Evolutionary conservation across 2,329 filamentous ascomycete genomes (phyloP), one percentile per base, ranked within the genome.

Genomic region (Fusarium tuaranense): DNA sequence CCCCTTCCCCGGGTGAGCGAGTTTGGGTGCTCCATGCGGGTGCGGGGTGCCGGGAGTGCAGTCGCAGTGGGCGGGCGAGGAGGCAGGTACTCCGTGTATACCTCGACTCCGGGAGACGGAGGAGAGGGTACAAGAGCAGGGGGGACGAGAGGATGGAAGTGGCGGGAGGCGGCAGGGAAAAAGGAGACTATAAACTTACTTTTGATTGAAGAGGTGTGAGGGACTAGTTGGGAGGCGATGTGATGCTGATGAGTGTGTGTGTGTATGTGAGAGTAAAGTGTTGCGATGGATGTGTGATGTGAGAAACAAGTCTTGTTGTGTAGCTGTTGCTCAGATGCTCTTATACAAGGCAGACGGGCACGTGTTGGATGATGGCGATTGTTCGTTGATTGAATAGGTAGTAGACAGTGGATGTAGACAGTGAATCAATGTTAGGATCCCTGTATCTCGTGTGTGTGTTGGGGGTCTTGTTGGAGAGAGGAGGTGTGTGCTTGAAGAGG

Each of bases 21-120:
- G 48, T 70, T 61, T 38, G 60, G 46, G 48, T 59, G 48, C 27
- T 61, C 59, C 18, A 46, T 44, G 48, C 48, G 48, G 48, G 67
- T 73, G 71, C 75, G 76, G 64, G 73, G 73, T 68, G 75, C n/a
- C 41, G 55, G 63, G 60, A 38, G 51, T 46, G 14, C 13, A 60
- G 51, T 68, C 32, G 62, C 27, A 36, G 18, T 27, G 16, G 53
- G 53, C 30, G 32, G 34, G 34, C 20, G 34, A 59, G 55, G 53
- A 59, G 55, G 53, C 20, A 72, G 44, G 72, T 75, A 75, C 72
- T 75, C 72, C 72, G 73, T 76, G 69, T 72, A 74, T 48, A 72
- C 65, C 20, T 25, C 55, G 25, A 63, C 44, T 32, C 62, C 46
- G 39, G 41, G 34, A 39, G 68, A 75, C 72, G 67, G 69, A 75